Base-by-base conservation (phyloP, 306 rosid genomes). In the Aeschynomene evenia region DNA sequence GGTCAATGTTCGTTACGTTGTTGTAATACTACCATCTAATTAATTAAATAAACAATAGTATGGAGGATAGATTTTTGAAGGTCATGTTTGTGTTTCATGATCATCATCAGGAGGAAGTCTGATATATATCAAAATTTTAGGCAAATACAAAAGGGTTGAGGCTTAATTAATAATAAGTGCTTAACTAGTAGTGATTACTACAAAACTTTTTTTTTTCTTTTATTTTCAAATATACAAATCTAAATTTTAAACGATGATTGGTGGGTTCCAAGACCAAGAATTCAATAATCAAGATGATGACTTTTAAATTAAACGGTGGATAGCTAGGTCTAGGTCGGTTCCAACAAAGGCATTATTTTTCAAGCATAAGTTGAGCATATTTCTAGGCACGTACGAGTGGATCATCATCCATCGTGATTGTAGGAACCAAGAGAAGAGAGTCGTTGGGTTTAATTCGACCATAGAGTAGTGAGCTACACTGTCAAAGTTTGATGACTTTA, bases 401-500 rank as follows among this genome's bases (percentile, higher is more conserved):
- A 40, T 49, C 2, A 20, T 50, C 4, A n/a, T 20, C 31, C 2
- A 20, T 50, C 4, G 22, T 20, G 33, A 50, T 50, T 29, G 12
- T 18, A 50, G 72, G 34, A 63, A 68, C 63, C 28, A 68, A 39
- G 15, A 39, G 4, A 6, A 21, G 14, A n/a, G 16, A 53, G 39
- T 23, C 0, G 64, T 69, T 69, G 64, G 28, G 10, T 23, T 6
- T n/a, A n/a, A n/a, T n/a, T 23, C 8, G 23, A 21, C 15, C 37
- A 8, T 6, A 68, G 11, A 29, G 22, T n/a, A n/a, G n/a, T n/a
- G n/a, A n/a, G n/a, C n/a, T 9, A 33, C 56, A 3, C 26, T 0
- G 63, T 52, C 52, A 70, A 70, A 55, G 56, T 55, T 28, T 24
- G 39, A 43, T 24, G 39, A 43, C 57, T 28, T 58, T 18, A 19